Evolutionary conservation across 2,329 filamentous ascomycete species (phyloP).

Genomic region (Alternaria viburni): DNA sequence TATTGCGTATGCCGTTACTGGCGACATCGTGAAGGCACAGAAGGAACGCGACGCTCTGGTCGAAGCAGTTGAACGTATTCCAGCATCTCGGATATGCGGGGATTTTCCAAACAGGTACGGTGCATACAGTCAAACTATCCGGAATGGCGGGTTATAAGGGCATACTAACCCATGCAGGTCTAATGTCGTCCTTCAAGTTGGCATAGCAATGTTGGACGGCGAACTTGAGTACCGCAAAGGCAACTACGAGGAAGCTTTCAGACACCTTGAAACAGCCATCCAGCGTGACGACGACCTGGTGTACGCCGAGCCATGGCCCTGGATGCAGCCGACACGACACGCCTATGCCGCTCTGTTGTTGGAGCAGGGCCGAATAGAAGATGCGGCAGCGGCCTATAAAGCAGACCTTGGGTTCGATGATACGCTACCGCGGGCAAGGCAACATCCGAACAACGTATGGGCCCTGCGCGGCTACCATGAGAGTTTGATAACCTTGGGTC

Average conservation of each 20-base stretch:
- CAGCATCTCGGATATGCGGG: conserved; percentile 61
- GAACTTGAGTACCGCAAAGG: conserved; percentile 73
- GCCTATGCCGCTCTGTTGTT: conserved; percentile 73
- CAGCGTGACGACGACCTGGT: conserved; percentile 67
- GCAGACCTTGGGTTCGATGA: conserved; percentile 52
- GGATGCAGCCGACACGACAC: conserved; percentile 78
- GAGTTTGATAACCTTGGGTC: conserved; percentile 65
- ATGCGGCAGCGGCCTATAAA: conserved; percentile 47
- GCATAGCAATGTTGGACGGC: conserved; percentile 70
- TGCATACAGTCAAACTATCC: neutral
- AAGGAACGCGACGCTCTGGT: conserved; percentile 60
- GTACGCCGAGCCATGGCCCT: conserved; percentile 79
- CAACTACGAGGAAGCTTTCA: conserved; percentile 65
- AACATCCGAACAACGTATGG: conserved; percentile 78
- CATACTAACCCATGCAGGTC: conserved; percentile 44
- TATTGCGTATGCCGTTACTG: conserved; percentile 68
- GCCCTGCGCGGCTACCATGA: conserved; percentile 75
- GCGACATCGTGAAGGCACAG: conserved; percentile 62
- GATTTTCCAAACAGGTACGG: conserved; percentile 68
- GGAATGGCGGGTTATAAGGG: neutral
- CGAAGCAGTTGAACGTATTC: conserved; percentile 60
- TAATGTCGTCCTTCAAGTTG: conserved; percentile 66
- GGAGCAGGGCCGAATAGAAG: conserved; percentile 63
- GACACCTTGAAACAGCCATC: conserved; percentile 64
- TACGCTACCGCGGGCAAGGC: conserved; percentile 67